Conservation (phyloP, 176 grass and related monocot genomes). For the Lolium perenne region DNA sequence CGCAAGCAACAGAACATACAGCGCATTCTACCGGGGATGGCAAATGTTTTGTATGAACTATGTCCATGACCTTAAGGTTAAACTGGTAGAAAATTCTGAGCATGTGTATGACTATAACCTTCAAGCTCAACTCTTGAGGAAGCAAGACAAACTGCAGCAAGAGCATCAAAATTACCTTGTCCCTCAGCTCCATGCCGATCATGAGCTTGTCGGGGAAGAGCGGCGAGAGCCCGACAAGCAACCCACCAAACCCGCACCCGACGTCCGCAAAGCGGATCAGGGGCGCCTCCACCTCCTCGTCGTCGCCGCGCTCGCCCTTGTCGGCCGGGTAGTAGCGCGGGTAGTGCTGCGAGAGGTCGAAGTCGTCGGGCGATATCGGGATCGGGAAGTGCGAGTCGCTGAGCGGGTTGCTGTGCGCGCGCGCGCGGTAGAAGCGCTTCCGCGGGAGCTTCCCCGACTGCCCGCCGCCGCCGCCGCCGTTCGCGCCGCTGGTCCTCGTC, state of each 20-base stretch:
- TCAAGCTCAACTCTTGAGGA: neutral
- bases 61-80: too few relatives aligned
- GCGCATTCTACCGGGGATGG: neutral
- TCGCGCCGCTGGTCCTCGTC: conserved; percentile 33
- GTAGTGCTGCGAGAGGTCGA: conserved; percentile 75
- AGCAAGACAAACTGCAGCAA: neutral
- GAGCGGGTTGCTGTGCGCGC: conserved; percentile 92
- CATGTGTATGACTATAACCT: too few relatives aligned
- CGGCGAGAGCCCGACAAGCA: conserved; percentile 77
- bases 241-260: conserved; percentile 74
- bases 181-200: conserved; percentile 96
- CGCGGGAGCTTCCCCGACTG: conserved; percentile 61
- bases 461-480: conserved; percentile 21
- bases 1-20: neutral
- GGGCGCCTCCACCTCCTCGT: neutral
- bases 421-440: conserved; percentile 83
- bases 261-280: conserved; percentile 79
- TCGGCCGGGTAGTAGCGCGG: conserved; percentile 59
- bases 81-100: too few relatives aligned
- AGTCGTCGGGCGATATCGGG: conserved; percentile 65
- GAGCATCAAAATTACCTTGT: conserved; percentile 57
- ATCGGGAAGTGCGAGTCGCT: conserved; percentile 96
- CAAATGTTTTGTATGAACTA: neutral
- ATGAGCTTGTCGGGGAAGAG: conserved; percentile 85
- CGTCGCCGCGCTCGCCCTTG: neutral